Evolutionary conservation across 1,284 basidiomycete species (phyloP).

Genomic region (Ustilago vetiveriae): DNA sequence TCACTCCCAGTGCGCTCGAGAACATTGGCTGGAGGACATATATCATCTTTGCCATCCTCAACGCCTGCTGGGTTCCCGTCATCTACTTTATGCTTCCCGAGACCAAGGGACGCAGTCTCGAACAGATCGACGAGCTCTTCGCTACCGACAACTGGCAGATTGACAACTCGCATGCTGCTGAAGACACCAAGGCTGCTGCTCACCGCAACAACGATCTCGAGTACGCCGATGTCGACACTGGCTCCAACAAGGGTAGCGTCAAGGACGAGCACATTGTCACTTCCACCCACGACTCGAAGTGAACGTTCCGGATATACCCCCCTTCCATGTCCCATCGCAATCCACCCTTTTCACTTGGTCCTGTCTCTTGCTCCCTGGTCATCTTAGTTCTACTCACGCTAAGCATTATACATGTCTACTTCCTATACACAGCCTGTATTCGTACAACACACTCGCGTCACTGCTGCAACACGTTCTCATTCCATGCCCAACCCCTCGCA

Average conservation of each 20-base stretch:
- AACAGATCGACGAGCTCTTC: slow-evolving; percentile 65
- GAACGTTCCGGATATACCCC: background rate
- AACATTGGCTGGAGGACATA: slow-evolving; percentile 68
- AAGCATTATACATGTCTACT: too few relatives aligned
- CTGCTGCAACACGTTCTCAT: too few relatives aligned
- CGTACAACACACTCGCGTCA: background rate
- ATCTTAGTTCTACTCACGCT: too few relatives aligned
- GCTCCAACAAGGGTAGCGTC: slow-evolving; percentile 18
- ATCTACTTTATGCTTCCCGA: slow-evolving; percentile 67
- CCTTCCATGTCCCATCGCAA: background rate
- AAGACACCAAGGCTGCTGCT: slow-evolving; percentile 31
- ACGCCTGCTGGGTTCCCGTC: slow-evolving; percentile 64
- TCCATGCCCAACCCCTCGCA: too few relatives aligned
- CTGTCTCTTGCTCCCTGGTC: background rate
- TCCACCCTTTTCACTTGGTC: background rate
- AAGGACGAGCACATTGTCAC: slow-evolving; percentile 26
- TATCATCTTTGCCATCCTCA: slow-evolving; percentile 66
- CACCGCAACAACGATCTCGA: slow-evolving; percentile 25
- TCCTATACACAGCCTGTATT: background rate
- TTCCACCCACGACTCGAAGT: slow-evolving; percentile 17
- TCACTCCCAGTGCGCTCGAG: slow-evolving; percentile 73
- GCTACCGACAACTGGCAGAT: slow-evolving; percentile 42
- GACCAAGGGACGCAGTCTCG: slow-evolving; percentile 63
- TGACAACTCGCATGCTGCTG: slow-evolving; percentile 24
- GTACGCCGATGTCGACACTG: slow-evolving; percentile 25